Conservation (phyloP, 306 rosid genomes). For the Dryas alaskensis region DNA sequence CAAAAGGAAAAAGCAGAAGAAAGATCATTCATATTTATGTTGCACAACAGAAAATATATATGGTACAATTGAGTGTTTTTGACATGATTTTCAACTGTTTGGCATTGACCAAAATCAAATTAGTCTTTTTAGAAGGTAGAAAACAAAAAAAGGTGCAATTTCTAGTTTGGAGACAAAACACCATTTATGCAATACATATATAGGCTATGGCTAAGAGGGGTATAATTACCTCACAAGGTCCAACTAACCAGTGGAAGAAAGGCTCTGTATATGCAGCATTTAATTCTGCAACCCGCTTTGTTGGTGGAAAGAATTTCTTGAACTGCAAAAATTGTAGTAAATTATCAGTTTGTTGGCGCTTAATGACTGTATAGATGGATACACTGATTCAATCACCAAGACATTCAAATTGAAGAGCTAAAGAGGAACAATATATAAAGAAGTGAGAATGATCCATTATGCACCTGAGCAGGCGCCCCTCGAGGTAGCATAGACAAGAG, state of each 20-base stretch:
- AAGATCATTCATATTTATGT: background rate
- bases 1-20: background rate
- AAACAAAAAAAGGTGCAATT: background rate
- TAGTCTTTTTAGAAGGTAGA: background rate
- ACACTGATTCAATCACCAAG: too few species aligned
- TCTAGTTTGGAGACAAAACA: background rate
- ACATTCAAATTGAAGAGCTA: too few species aligned
- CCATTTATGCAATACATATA: background rate
- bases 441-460: background rate
- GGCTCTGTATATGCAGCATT: conserved; percentile 93
- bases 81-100: background rate
- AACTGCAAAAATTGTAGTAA: conserved; percentile 47
- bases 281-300: conserved; percentile 94
- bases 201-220: background rate
- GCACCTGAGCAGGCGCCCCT: conserved; percentile 98
- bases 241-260: conserved; percentile 91
- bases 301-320: conserved; percentile 88
- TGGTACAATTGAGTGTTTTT: too few species aligned
- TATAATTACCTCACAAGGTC: conserved; percentile 80
- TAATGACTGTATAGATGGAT: too few species aligned
- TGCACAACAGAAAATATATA: background rate
- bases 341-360: background rate
- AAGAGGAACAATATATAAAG: background rate
- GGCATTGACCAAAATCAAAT: background rate
- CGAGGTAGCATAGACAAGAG: conserved; percentile 96